Base-by-base conservation (phyloP, 202 grass and related monocot species). In the Carex arenaria region DNA sequence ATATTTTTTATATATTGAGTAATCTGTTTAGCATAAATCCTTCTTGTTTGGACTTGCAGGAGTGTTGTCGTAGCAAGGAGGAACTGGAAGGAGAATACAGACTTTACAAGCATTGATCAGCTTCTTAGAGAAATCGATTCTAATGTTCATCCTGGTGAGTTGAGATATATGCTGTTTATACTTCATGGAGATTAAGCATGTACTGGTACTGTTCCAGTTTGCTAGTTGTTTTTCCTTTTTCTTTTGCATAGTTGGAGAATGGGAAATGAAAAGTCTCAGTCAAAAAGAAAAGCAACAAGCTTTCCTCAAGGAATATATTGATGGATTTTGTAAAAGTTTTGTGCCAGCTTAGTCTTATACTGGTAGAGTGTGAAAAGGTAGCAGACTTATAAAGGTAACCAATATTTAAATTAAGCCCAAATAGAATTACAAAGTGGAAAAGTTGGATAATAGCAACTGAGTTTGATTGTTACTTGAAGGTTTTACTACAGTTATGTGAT, bases 61-160 rank as follows among this genome's bases (percentile, higher is more conserved):
- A 94, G 92, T 90, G 83, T 92, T 91, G 89, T 98, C 61, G 89
- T 91, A 85, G 88, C 87, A 89, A 93, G 95, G 70, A 91, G 95
- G 87, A 94, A 94, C 57, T 89, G 86, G 65, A 90, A 93, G 80
- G 92, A 98, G 63, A 84, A 90, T 62, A 54, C 84, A 72, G 95
- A 98, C 81, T 79, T 94, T 49, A 93, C 85, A 74, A 94, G 92
- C 75, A 81, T 93, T 28, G 87, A 94, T 91, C 90, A 94, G 69
- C 90, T 98, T 90, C 70, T 94, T 82, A 86, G 65, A 78, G 89
- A 93, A 87, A 88, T 91, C 55, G 86, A 93, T 87, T 85, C 85
- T 56, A 87, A 91, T 61, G 80, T 80, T 79, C 95, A 94, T 91
- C 70, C 89, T 75, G 92, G 92, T 94, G 65, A 91, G 87, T 82